Base-by-base conservation (phyloP, 208 protist genomes). In the Trypanosoma conorhini region DNA sequence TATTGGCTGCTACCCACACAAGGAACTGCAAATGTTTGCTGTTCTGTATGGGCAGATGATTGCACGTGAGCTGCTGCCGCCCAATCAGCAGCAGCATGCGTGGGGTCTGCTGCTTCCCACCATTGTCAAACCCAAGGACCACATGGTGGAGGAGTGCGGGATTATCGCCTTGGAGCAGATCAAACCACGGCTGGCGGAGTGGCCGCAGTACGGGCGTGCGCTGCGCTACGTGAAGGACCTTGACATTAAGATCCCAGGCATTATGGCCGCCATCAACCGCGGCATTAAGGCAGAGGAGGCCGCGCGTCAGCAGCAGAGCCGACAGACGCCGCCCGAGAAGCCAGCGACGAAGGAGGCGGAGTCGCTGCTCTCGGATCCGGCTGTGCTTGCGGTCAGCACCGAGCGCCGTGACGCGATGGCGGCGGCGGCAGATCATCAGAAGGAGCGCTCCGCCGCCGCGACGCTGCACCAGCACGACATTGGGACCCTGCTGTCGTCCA, bases 71-170 rank as follows among this genome's bases (percentile, higher is more conserved):
- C 68, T 96, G 28, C 79, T 96, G 26, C 82, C 85, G 12, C 68
- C 62, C 35, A 87, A 77, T 52, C 87, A 94, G 74, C 84, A 88
- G 67, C 87, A 96, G 79, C 83, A 81, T 22, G 88, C 87, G 40
- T 91, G 83, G 85, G 82, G 70, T 31, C 67, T 93, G 44, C 70
- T 99, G 26, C 82, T 99, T 24, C 94, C 98, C 30, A 93, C 93
- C 28, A 79, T 99, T 62, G 85, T 84, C 48, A 97, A 98, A 74
- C 92, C 89, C 0, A 79, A 74, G 13, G 91, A 97, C 62, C 82
- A 80, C 33, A 94, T 96, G 19, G 87, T 98, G 80, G 96, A 97
- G 77, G 93, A 98, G 70, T 99, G 99, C 79, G 98, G 98, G 62
- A 78, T 99, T 26, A 89, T 92, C 46, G 96, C 98, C 5, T 77